Evolutionary conservation across 306 rosid species (phyloP).

Genomic region (Pueraria montana): DNA sequence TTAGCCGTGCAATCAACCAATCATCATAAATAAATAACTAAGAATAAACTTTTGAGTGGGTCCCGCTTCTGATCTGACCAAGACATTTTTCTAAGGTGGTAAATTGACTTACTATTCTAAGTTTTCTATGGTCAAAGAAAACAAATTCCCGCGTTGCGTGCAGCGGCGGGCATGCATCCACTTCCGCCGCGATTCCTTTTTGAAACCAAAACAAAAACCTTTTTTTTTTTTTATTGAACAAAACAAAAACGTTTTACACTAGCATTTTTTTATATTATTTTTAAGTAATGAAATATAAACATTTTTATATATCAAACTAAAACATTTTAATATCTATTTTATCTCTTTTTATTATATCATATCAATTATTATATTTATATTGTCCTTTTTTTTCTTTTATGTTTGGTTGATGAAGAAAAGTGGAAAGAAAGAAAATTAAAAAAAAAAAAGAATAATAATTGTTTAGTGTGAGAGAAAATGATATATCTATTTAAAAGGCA

Average conservation of each 20-base stretch:
- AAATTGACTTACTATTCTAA: slow-evolving; percentile 6
- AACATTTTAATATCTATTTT: too few species aligned
- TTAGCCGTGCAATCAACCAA: not conserved
- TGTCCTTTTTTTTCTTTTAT: too few species aligned
- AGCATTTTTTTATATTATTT: too few species aligned
- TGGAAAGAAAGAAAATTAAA: too few species aligned
- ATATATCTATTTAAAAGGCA: too few species aligned
- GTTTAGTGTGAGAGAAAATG: too few species aligned
- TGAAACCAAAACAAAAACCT: not conserved
- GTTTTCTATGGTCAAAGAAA: not conserved
- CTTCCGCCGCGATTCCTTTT: not conserved
- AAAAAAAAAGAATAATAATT: too few species aligned
- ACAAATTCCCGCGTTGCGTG: slow-evolving; percentile 28
- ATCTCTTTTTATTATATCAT: too few species aligned
- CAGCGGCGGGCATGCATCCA: not conserved
- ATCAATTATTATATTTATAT: too few species aligned
- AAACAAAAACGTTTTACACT: not conserved
- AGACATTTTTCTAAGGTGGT: not conserved
- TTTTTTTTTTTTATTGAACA: not conserved
- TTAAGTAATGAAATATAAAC: too few species aligned
- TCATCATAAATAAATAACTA: slow-evolving; percentile 5
- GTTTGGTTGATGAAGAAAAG: too few species aligned
- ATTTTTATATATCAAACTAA: too few species aligned
- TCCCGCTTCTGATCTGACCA: slow-evolving; percentile 9
- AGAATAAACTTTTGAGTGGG: not conserved